A percentile compares a stretch with the other conserved stretches of the same genome.
phyloP scores from a whole-genome alignment of 768 basidiomycete genomes.

The Boletus vinaceobasis region DNA sequence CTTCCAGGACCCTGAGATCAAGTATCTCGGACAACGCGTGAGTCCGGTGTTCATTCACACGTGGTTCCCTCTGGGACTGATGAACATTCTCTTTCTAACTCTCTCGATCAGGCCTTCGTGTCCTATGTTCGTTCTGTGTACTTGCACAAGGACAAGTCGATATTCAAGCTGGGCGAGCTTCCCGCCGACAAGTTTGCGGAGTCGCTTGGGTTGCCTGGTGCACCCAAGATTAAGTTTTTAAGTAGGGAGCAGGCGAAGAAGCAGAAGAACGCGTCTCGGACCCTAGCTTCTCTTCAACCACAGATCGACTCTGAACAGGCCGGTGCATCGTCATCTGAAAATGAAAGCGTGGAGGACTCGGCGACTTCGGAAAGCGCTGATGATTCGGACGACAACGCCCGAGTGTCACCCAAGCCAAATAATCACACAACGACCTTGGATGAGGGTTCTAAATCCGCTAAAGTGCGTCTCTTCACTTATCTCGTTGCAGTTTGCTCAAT shows the following conservation, averaged over 20 bases:
- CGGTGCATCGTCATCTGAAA: slow-evolving; percentile 12
- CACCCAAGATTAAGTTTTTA: slow-evolving; percentile 92
- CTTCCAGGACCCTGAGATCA: slow-evolving; percentile 95
- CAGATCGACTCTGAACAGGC: slow-evolving; percentile 26
- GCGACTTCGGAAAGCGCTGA: slow-evolving; percentile 23
- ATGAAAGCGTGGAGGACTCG: slow-evolving; percentile 14
- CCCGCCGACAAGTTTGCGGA: slow-evolving; percentile 84
- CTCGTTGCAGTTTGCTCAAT: neutral
- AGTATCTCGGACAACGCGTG: slow-evolving; percentile 92
- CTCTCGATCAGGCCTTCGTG: slow-evolving; percentile 71
- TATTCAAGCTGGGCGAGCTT: slow-evolving; percentile 83
- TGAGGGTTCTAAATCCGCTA: slow-evolving; percentile 30
- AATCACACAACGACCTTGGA: neutral
- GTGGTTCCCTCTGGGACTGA: neutral
- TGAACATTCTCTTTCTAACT: neutral
- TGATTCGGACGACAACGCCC: slow-evolving; percentile 24
- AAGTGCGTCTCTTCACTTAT: slow-evolving; percentile 35
- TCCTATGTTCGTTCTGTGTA: slow-evolving; percentile 92
- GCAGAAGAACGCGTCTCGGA: slow-evolving; percentile 70
- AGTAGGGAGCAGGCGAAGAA: slow-evolving; percentile 62
- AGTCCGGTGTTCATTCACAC: slow-evolving; percentile 24
- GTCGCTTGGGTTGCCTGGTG: slow-evolving; percentile 88
- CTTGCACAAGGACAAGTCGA: slow-evolving; percentile 89
- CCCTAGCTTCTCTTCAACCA: slow-evolving; percentile 35
- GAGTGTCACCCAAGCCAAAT: neutral